Conservation (phyloP, 176 grass and related monocot genomes). For the Luzula sylvatica region DNA sequence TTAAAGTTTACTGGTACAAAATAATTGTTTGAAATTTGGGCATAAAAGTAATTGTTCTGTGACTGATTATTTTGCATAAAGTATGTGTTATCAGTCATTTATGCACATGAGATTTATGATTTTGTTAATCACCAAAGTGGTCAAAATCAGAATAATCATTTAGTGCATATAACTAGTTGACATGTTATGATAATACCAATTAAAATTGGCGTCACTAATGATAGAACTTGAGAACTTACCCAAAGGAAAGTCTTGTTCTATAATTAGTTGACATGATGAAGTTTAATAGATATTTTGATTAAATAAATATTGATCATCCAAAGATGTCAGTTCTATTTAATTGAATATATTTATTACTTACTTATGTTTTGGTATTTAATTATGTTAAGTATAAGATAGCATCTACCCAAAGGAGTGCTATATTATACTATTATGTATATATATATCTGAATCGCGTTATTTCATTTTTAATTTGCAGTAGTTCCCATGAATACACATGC, state of each 20-base stretch:
- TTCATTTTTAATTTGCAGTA: background rate
- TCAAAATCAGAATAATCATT: background rate
- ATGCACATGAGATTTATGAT: background rate
- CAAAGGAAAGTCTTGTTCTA: background rate
- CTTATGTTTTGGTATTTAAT: too few species aligned
- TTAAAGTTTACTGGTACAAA: background rate
- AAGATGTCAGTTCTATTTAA: too few species aligned
- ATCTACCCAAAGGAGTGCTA: slow-evolving; percentile 1
- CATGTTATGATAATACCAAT: background rate
- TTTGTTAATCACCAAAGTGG: background rate
- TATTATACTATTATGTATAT: background rate
- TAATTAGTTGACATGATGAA: background rate
- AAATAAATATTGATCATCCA: too few species aligned
- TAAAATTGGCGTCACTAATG: too few species aligned
- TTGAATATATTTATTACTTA: too few species aligned
- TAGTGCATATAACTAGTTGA: background rate
- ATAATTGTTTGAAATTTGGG: background rate
- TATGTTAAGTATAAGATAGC: background rate
- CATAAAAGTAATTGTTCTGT: background rate
- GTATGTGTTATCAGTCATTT: background rate
- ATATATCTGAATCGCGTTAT: background rate
- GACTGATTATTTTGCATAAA: background rate
- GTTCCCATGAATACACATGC: slow-evolving; percentile 10
- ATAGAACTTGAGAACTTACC: too few species aligned
- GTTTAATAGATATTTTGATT: background rate